Evolutionary conservation across 176 grass and related monocot species (phyloP).

Genomic region (Musa troglodytarum): DNA sequence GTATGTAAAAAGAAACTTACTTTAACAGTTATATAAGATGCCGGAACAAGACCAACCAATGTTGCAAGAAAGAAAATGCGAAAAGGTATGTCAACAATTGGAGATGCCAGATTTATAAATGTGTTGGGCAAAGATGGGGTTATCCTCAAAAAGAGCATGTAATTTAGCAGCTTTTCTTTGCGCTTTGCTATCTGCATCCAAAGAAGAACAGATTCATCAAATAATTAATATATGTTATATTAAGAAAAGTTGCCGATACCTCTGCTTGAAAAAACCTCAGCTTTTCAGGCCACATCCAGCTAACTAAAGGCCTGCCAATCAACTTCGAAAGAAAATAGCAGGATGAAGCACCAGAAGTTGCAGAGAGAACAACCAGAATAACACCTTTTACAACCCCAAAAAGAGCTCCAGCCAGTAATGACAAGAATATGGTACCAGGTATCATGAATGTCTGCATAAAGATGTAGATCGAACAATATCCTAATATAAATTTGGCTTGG

Average conservation of each 20-base stretch:
- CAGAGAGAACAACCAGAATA: conserved; percentile 79
- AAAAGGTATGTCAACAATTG: conserved; percentile 98
- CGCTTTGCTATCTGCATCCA: conserved; percentile 69
- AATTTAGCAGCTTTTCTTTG: conserved; percentile 88
- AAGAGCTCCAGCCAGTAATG: conserved; percentile 91
- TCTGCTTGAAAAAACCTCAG: conserved; percentile 88
- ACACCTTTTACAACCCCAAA: conserved; percentile 87
- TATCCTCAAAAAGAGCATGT: conserved; percentile 99
- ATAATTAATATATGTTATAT: conserved; percentile 7
- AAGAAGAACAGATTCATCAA: conserved; percentile 20
- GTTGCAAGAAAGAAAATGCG: conserved; percentile 95
- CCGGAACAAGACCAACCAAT: conserved; percentile 76
- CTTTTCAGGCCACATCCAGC: conserved; percentile 90
- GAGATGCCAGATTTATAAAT: conserved; percentile 98
- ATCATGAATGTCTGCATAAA: conserved; percentile 99
- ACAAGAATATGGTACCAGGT: conserved; percentile 98
- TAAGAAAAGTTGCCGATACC: conserved; percentile 31
- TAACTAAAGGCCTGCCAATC: conserved; percentile 79
- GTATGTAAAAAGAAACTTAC: conserved; percentile 37
- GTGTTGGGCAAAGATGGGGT: conserved; percentile 96
- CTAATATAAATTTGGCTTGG: conserved; percentile 81
- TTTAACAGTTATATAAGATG: conserved; percentile 94
- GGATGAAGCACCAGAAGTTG: conserved; percentile 81
- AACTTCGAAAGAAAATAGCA: conserved; percentile 95
- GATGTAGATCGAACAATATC: conserved; percentile 97